These are phyloP conservation scores for Arthrobotrys sphaeroides DNA, from an alignment of 2,329 filamentous ascomycete species.

Conservation along the genomic window DNA sequence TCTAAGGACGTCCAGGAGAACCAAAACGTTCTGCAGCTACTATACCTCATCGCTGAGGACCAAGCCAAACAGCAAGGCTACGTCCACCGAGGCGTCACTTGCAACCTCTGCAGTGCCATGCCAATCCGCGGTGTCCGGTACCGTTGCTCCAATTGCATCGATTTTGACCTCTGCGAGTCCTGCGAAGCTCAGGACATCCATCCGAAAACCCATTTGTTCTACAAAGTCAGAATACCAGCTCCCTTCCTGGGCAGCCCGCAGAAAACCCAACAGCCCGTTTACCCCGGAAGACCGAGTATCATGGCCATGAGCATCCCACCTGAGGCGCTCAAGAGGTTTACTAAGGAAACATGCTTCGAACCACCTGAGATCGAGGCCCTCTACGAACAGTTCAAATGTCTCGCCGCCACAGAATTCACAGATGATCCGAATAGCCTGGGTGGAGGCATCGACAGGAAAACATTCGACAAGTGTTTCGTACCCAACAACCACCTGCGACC, in stretches of 20 bases:
- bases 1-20: slow-evolving; percentile 56
- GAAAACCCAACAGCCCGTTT: slow-evolving; percentile 84
- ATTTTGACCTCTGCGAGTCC: slow-evolving; percentile 93
- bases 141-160: slow-evolving; percentile 92
- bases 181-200: slow-evolving; percentile 80
- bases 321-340: slow-evolving; percentile 73
- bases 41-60: slow-evolving; percentile 65
- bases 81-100: slow-evolving; percentile 89
- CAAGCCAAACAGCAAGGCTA: slow-evolving; percentile 88
- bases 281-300: slow-evolving; percentile 83
- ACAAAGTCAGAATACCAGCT: slow-evolving; percentile 90
- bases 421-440: slow-evolving; percentile 80
- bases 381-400: slow-evolving; percentile 96
- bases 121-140: slow-evolving; percentile 93
- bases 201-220: slow-evolving; percentile 92
- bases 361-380: slow-evolving; percentile 88
- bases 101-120: slow-evolving; percentile 85
- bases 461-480: slow-evolving; percentile 89
- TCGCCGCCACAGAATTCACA: slow-evolving; percentile 85
- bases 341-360: slow-evolving; percentile 76
- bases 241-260: slow-evolving; percentile 81
- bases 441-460: slow-evolving; percentile 88
- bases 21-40: slow-evolving; percentile 57
- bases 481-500: slow-evolving; percentile 82
- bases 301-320: slow-evolving; percentile 74